A percentile compares a stretch with the other conserved stretches of the same genome.
Conservation (phyloP, 225 moss, liverwort and hornwort genomes). For the Polytrichum commune region DNA sequence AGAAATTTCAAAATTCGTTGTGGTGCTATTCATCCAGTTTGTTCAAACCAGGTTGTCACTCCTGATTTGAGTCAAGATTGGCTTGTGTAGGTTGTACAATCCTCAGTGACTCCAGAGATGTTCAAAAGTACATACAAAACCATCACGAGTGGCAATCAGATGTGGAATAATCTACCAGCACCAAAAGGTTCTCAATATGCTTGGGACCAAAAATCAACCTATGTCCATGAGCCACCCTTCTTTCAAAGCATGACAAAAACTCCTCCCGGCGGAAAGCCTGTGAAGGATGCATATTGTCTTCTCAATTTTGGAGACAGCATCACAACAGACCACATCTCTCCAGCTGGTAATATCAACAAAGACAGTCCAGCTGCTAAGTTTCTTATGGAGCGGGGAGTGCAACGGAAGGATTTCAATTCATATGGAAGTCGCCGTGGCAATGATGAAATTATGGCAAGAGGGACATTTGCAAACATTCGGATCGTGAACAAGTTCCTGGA, state of each 20-base stretch:
- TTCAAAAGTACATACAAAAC: conserved; percentile 67
- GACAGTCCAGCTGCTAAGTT: conserved; percentile 86
- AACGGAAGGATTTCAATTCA: conserved; percentile 87
- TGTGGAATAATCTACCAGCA: conserved; percentile 74
- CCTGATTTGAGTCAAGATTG: conserved; percentile 1
- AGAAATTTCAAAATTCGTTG: no score
- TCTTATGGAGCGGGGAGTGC: conserved; percentile 55
- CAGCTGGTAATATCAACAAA: conserved; percentile 85
- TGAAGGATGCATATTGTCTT: conserved; percentile 89
- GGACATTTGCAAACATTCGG: conserved; percentile 88
- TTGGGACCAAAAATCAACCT: conserved; percentile 82
- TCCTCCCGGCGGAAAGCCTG: conserved; percentile 66
- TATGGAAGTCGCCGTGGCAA: conserved; percentile 96
- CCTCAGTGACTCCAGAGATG: conserved; percentile 74
- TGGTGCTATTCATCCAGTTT: no score
- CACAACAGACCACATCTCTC: conserved; percentile 94
- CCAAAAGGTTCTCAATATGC: conserved; percentile 71
- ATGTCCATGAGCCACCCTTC: conserved; percentile 89
- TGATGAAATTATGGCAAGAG: conserved; percentile 90
- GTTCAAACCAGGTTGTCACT: no score
- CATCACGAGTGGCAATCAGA: conserved; percentile 72
- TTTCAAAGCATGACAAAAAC: conserved; percentile 66
- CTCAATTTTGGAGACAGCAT: conserved; percentile 91
- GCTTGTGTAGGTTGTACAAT: conserved; percentile 63
- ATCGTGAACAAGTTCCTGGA: conserved; percentile 87